Base-by-base conservation (phyloP, 805 yeast genomes). In the Spathaspora sp. region DNA sequence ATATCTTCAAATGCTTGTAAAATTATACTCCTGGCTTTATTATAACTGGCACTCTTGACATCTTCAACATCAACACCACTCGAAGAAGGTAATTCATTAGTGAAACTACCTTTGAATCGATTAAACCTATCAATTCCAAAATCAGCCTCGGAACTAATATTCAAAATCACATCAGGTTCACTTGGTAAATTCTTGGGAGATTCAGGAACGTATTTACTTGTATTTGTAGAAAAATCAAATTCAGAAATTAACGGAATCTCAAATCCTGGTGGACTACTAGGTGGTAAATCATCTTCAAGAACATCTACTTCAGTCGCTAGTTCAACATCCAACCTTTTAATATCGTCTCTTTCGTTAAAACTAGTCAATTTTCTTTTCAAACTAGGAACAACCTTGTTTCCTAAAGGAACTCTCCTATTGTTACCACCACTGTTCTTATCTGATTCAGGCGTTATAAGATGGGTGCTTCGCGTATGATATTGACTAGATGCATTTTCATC, bases 71-170 rank as follows among this genome's bases (percentile, higher is more conserved):
- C 40, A 9, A 57, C 57, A 3, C 26, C 26, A 5, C 39, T 49
- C 0, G 73, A 66, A 1, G 75, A 69, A 5, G 71, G 70, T 39
- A 62, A 60, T 17, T 59, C 63, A 9, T 48, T 49, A 17, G 26
- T 4, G 6, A 51, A 51, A 38, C 54, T 48, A 10, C 47, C 69
- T 49, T 60, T 65, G 59, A 66, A 74, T 17, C 79, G 60, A 52
- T 74, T 73, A 54, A 79, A 79, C 48, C 71, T 67, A 56, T 81
- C 85, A 28, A 81, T 69, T 0, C 83, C 85, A 55, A 80, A 76
- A 52, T 74, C 79, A 8, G 78, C 66, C 23, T 73, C 78, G 10
- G 73, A 67, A 52, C 75, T 66, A 43, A 43, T 43, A n/a, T 19
- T 3, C 11, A 38, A 26, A 10, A 29, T 20, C 26, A 14, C 23